Conservation (phyloP, 305 asterid genomes). For the Fraxinus paxiana region DNA sequence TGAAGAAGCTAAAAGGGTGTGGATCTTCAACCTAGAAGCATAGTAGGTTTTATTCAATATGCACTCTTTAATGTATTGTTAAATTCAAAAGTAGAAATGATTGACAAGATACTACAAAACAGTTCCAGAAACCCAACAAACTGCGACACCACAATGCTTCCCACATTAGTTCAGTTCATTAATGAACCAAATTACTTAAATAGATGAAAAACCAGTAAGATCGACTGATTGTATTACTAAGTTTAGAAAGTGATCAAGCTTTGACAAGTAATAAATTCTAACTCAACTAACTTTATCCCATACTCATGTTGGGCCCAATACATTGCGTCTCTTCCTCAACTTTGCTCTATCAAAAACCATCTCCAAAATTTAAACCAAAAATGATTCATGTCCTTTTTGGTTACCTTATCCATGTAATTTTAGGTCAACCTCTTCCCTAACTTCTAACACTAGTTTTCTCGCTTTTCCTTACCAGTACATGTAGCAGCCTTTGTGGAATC, state of each 20-base stretch:
- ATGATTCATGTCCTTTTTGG: neutral
- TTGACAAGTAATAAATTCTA: conserved; percentile 3
- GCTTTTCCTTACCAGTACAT: neutral
- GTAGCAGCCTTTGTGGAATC: neutral
- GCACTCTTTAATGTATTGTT: neutral
- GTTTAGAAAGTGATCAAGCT: conserved; percentile 9
- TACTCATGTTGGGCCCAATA: neutral
- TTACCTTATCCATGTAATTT: neutral
- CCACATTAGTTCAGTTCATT: neutral
- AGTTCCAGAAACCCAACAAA: conserved; percentile 3
- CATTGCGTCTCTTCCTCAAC: neutral
- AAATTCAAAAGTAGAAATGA: neutral
- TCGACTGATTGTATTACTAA: conserved; percentile 1
- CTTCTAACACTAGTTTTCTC: neutral
- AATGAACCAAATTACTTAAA: conserved; percentile 8
- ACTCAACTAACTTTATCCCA: neutral
- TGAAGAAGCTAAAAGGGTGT: neutral
- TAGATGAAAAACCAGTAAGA: neutral
- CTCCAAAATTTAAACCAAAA: neutral
- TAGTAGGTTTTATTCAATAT: conserved; percentile 1
- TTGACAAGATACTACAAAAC: neutral
- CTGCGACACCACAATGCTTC: neutral
- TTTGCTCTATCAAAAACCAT: neutral
- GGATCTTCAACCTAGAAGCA: neutral
- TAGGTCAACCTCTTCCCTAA: neutral